These are phyloP conservation scores for Actinomortierella ambigua DNA, from an alignment of 371 early-diverging fungal genomes.

Conservation along the genomic window DNA sequence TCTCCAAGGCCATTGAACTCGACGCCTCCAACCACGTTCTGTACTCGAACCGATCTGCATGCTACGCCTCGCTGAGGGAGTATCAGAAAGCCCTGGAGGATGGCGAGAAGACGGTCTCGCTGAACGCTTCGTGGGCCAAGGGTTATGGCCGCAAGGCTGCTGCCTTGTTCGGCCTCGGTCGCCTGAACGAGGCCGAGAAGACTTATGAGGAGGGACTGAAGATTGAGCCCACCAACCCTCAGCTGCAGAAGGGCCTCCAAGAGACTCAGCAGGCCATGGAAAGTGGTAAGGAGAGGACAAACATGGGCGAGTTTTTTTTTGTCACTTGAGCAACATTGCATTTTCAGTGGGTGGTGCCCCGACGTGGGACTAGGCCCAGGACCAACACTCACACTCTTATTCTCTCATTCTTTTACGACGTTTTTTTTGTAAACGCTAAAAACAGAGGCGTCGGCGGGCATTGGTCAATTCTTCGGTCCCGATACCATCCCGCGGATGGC, in stretches of 20 bases:
- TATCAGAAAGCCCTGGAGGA: slow-evolving; percentile 80
- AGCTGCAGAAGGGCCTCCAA: slow-evolving; percentile 68
- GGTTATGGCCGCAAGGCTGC: slow-evolving; percentile 89
- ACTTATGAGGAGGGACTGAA: slow-evolving; percentile 77
- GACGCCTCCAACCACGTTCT: slow-evolving; percentile 88
- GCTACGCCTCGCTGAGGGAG: slow-evolving; percentile 73
- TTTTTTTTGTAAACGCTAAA: too few species aligned
- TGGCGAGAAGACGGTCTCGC: slow-evolving; percentile 78
- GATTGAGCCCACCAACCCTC: slow-evolving; percentile 77
- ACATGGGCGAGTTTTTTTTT: too few species aligned
- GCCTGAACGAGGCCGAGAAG: slow-evolving; percentile 69
- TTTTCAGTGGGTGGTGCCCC: slow-evolving; percentile 9
- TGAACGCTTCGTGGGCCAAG: slow-evolving; percentile 88
- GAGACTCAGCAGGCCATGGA: slow-evolving; percentile 66
- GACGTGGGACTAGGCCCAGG: too few species aligned
- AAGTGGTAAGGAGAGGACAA: slow-evolving; percentile 42
- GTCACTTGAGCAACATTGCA: too few species aligned
- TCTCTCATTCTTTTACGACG: too few species aligned
- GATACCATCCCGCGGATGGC: slow-evolving; percentile 78
- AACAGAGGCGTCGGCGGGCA: slow-evolving; percentile 48
- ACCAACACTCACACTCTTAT: too few species aligned
- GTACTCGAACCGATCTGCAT: slow-evolving; percentile 89
- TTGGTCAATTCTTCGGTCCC: slow-evolving; percentile 60
- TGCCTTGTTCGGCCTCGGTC: slow-evolving; percentile 76
- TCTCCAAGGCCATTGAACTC: slow-evolving; percentile 76